Evolutionary conservation across 2,329 filamentous ascomycete species (phyloP).

Genomic region (Aspergillus sp.): DNA sequence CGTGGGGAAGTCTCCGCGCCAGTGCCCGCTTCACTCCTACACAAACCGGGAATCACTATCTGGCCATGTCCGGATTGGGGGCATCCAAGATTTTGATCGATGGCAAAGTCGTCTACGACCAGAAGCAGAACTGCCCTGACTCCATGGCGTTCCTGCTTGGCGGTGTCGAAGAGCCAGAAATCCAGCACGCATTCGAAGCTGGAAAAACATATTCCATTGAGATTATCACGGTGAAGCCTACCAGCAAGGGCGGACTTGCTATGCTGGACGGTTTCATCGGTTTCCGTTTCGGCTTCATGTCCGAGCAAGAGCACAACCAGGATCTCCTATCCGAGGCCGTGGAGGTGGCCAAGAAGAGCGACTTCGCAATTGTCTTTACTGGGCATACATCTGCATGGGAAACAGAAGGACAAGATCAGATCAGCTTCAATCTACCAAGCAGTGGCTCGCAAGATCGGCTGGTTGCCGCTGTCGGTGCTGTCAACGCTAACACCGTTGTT

Average conservation of each 20-base stretch:
- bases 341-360: constrained; percentile 1
- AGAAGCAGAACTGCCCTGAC: constrained; percentile 9
- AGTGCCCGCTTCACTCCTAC: neutral
- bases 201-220: constrained; percentile 1
- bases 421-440: constrained; percentile 12
- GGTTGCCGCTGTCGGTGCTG: constrained; percentile 9
- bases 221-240: neutral
- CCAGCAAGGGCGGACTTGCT: neutral
- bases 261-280: constrained; percentile 3
- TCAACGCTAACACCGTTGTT: constrained; percentile 12
- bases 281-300: constrained; percentile 8
- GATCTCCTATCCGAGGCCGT: constrained; percentile 9
- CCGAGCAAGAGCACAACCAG: constrained; percentile 3
- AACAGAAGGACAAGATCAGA: constrained; percentile 14
- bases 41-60: constrained; percentile 4
- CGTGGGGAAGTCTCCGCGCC: neutral
- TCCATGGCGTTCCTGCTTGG: constrained; percentile 9
- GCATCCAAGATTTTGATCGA: neutral
- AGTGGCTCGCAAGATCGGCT: constrained; percentile 7
- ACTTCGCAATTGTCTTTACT: constrained; percentile 11
- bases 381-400: constrained; percentile 15
- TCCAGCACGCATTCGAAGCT: constrained; percentile 4
- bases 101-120: constrained; percentile 4
- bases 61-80: constrained; percentile 6
- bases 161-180: constrained; percentile 3